Percentiles rank a stretch among this genome's conserved stretches.
Conservation (phyloP, 2,329 filamentous ascomycete species). For the Xylaria polymorpha region DNA sequence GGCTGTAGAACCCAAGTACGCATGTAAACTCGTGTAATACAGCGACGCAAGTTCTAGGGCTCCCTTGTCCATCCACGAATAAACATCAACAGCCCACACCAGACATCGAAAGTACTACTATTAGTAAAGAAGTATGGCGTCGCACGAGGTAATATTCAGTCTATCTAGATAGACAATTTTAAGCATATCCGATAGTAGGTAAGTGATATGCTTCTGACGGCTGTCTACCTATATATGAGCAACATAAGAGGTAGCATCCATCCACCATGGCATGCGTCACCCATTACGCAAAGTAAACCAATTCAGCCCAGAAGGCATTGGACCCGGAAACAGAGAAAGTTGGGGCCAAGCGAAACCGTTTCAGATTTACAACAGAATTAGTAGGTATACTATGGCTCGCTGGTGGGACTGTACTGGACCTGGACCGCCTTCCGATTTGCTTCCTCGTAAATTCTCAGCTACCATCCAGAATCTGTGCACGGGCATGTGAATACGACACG, state of each 20-base stretch:
- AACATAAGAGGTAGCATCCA: not conserved
- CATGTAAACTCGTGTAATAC: not conserved
- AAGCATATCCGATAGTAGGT: not conserved
- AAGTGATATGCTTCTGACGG: no score
- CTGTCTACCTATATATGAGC: not conserved
- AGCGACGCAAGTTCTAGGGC: constrained; percentile 5
- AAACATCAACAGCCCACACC: not conserved
- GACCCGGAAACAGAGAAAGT: not conserved
- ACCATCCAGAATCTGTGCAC: not conserved
- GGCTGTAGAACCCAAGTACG: not conserved
- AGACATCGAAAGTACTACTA: not conserved
- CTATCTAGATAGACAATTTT: not conserved
- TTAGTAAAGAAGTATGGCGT: not conserved
- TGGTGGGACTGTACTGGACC: not conserved
- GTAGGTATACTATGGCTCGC: not conserved
- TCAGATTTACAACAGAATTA: constrained; percentile 14
- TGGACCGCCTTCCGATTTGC: not conserved
- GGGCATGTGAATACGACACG: constrained; percentile 12
- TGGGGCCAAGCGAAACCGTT: constrained; percentile 15
- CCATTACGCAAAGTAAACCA: not conserved
- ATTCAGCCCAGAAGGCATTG: not conserved
- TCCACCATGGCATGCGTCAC: constrained; percentile 1
- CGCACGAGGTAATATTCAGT: not conserved
- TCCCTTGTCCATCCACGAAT: not conserved
- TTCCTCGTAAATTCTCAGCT: constrained; percentile 1